These are phyloP conservation scores for Globisporangium irregulare DNA, from an alignment of 352 stramenopile species.

Conservation along the genomic window DNA sequence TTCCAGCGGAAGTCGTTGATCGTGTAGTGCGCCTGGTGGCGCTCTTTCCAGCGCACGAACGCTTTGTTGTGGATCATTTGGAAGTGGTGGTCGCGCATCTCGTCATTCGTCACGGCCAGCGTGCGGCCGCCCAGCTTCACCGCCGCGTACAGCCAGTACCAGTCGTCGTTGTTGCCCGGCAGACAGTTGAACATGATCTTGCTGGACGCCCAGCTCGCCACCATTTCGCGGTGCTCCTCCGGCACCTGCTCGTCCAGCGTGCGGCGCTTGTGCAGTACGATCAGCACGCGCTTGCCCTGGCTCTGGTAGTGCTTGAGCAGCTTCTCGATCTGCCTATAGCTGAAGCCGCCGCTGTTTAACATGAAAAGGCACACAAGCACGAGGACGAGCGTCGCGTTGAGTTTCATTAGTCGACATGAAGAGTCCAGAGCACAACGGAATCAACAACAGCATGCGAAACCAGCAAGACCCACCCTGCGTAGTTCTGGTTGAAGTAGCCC, in stretches of 20 bases:
- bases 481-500: constrained; percentile 98
- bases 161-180: constrained; percentile 98
- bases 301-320: constrained; percentile 90
- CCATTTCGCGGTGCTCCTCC: constrained; percentile 55
- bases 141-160: constrained; percentile 98
- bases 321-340: constrained; percentile 95
- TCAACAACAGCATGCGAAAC: not conserved
- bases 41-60: constrained; percentile 97
- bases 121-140: constrained; percentile 77
- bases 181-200: constrained; percentile 92
- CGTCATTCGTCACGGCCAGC: constrained; percentile 96
- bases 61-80: constrained; percentile 95
- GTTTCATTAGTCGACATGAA: constrained; percentile 14
- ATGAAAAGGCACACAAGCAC: constrained; percentile 2
- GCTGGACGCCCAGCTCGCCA: constrained; percentile 71
- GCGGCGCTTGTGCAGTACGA: constrained; percentile 96
- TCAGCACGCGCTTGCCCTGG: constrained; percentile 85
- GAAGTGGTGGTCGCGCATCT: constrained; percentile 99
- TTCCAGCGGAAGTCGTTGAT: constrained; percentile 46
- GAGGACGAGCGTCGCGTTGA: not conserved
- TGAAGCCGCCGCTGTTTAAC: constrained; percentile 80
- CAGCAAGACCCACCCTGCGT: constrained; percentile 57
- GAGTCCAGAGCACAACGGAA: not conserved
- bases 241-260: constrained; percentile 89
- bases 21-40: constrained; percentile 93